These are phyloP conservation scores for Gossypium rotundifolium DNA, from an alignment of 345 rosid species.

Conservation along the genomic window DNA sequence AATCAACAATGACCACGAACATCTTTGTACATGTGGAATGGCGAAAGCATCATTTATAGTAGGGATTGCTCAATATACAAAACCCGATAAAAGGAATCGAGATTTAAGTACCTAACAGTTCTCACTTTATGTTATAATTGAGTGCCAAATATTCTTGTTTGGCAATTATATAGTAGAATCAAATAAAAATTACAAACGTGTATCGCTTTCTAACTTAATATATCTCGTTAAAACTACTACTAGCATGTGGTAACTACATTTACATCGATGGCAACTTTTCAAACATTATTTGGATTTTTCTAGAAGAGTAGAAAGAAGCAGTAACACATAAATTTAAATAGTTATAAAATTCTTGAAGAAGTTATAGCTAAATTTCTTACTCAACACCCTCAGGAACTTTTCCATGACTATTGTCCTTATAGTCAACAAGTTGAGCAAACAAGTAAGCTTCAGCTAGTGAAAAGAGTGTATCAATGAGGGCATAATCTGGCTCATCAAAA, in stretches of 20 bases:
- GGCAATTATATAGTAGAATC: neutral
- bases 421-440: conserved; percentile 95
- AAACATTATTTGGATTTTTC: neutral
- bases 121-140: neutral
- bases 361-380: conserved; percentile 40
- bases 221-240: neutral
- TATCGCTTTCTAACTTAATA: neutral
- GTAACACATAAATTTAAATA: neutral
- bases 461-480: conserved; percentile 90
- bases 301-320: neutral
- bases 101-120: neutral
- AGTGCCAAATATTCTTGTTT: neutral
- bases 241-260: neutral
- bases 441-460: conserved; percentile 93
- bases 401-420: conserved; percentile 70
- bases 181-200: neutral
- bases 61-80: neutral
- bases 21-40: conserved; percentile 83
- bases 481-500: conserved; percentile 94
- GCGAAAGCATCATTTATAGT: conserved; percentile 15
- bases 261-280: neutral
- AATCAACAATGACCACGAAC: conserved; percentile 93
- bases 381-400: conserved; percentile 48
- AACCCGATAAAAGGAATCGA: neutral
- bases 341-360: neutral